Evolutionary conservation across 495 filamentous ascomycete genomes (phyloP).

Genomic region (Oidiodendron maius): DNA sequence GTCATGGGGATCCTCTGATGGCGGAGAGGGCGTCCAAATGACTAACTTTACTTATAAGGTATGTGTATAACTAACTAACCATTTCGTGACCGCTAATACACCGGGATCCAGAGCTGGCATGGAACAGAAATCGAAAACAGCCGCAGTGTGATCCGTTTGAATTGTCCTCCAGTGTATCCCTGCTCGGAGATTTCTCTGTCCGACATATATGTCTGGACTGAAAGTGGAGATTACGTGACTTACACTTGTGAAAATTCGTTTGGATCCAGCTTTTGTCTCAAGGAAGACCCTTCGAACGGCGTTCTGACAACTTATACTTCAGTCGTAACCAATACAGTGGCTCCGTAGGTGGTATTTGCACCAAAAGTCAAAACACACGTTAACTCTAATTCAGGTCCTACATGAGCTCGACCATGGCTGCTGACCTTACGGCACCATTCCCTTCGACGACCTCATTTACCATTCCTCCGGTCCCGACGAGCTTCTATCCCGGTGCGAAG

Average conservation of each 20-base stretch:
- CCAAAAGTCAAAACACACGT: no score
- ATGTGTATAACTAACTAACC: no score
- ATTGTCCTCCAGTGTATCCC: constrained; percentile 26
- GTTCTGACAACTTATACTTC: constrained; percentile 8
- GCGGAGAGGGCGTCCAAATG: constrained; percentile 42
- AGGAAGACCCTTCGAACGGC: constrained; percentile 4
- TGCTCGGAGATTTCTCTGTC: constrained; percentile 44
- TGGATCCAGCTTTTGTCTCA: constrained; percentile 17
- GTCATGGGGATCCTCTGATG: constrained; percentile 3
- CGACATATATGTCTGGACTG: constrained; percentile 52
- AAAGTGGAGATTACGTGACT: constrained; percentile 20
- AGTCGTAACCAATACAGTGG: constrained; percentile 17
- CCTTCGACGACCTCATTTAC: constrained; percentile 38
- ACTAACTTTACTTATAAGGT: constrained; percentile 43
- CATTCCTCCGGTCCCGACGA: constrained; percentile 48
- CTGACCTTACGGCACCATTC: constrained; percentile 37
- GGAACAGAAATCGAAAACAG: constrained; percentile 41
- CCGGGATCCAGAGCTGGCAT: constrained; percentile 52
- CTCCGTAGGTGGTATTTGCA: no score
- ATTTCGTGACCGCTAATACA: no score
- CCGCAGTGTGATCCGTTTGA: constrained; percentile 43
- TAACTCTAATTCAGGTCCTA: no score
- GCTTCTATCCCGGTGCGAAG: constrained; percentile 43
- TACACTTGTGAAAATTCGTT: constrained; percentile 20
- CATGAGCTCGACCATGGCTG: constrained; percentile 41